phyloP scores from a whole-genome alignment of 1,284 basidiomycete genomes.

The Somion occarium region DNA sequence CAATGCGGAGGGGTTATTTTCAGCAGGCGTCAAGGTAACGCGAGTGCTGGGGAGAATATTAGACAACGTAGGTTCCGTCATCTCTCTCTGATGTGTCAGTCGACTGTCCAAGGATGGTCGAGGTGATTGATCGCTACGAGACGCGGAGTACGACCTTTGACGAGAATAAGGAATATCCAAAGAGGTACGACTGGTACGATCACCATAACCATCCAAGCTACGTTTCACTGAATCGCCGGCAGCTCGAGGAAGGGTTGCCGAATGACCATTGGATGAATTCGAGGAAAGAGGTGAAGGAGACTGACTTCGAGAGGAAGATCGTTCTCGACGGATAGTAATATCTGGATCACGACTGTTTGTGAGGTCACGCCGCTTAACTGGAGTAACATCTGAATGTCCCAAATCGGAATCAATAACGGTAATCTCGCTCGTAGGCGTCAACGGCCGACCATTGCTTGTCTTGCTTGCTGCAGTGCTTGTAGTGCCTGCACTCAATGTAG shows the following conservation, averaged over 20 bases:
- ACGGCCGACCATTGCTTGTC: constrained; percentile 9
- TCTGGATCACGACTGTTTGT: neutral
- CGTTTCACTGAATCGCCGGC: neutral
- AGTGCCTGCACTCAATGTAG: constrained; percentile 17
- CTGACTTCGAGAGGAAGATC: neutral
- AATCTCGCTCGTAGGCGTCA: constrained; percentile 24
- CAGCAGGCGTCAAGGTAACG: constrained; percentile 44
- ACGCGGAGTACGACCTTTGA: constrained; percentile 9
- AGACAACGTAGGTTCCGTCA: constrained; percentile 9
- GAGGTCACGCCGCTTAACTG: constrained; percentile 16
- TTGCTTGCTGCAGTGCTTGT: constrained; percentile 13
- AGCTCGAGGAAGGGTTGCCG: neutral
- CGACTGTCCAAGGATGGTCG: constrained; percentile 5
- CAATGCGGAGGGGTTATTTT: constrained; percentile 25
- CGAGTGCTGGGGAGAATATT: constrained; percentile 18
- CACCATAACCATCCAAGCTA: neutral
- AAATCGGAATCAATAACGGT: constrained; percentile 18
- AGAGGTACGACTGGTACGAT: neutral
- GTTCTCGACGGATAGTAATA: constrained; percentile 2
- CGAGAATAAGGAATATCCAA: neutral
- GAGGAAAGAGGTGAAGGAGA: constrained; percentile 10
- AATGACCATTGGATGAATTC: neutral
- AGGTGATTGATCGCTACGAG: constrained; percentile 3
- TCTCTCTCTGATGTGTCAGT: neutral
- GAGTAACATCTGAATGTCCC: constrained; percentile 16